phyloP scores from a whole-genome alignment of 805 yeast genomes.

The Clavispora phyllophila region DNA sequence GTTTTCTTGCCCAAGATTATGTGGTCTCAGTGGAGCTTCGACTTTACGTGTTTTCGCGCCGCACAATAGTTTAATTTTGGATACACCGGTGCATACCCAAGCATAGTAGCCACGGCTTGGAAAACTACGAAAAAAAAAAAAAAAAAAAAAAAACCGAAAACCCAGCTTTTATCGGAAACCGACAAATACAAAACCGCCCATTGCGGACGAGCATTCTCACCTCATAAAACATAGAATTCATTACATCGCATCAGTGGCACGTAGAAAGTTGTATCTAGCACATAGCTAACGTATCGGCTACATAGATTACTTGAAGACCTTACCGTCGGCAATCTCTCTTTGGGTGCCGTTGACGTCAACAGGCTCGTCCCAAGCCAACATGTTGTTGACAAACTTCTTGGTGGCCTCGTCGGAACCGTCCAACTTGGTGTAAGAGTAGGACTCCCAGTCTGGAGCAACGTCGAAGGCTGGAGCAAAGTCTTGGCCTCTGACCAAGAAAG shows the following conservation, averaged over 20 bases:
- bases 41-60: too few relatives aligned
- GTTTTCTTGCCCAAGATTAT: too few relatives aligned
- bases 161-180: too few relatives aligned
- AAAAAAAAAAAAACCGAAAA: too few relatives aligned
- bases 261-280: not conserved
- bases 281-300: not conserved
- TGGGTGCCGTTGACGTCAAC: conserved; percentile 70
- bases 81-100: too few relatives aligned
- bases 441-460: conserved; percentile 99
- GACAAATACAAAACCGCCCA: too few relatives aligned
- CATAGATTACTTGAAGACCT: conserved; percentile 79
- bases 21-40: too few relatives aligned
- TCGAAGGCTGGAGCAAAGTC: conserved; percentile 87
- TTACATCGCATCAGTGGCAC: not conserved
- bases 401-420: conserved; percentile 74
- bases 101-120: too few relatives aligned
- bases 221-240: not conserved
- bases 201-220: too few relatives aligned
- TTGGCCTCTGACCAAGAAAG: conserved; percentile 92
- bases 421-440: conserved; percentile 76
- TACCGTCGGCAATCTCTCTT: conserved; percentile 93
- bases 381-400: conserved; percentile 76
- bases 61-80: too few relatives aligned
- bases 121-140: too few relatives aligned
- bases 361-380: conserved; percentile 99